Percentiles rank a stretch among this genome's conserved stretches.
phyloP scores from a whole-genome alignment of 768 basidiomycete genomes.

The Boletus sp. region DNA sequence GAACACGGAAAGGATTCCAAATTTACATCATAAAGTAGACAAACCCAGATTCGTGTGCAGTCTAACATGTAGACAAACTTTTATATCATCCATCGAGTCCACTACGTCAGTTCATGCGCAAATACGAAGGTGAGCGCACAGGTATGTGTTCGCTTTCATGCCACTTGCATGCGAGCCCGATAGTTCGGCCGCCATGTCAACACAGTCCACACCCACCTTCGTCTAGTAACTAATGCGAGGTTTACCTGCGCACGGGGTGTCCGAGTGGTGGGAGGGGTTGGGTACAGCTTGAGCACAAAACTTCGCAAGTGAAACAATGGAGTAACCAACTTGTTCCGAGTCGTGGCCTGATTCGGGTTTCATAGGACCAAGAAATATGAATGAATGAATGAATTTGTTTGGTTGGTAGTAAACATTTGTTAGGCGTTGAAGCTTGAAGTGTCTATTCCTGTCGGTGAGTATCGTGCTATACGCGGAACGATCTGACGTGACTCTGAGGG shows the following conservation, averaged over 20 bases:
- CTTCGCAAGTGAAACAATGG: too few relatives aligned
- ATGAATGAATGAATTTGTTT: too few relatives aligned
- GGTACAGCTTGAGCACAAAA: too few relatives aligned
- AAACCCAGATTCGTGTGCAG: not conserved
- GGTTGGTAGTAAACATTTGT: not conserved
- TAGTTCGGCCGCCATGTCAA: not conserved
- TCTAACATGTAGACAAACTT: not conserved
- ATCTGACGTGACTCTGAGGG: too few relatives aligned
- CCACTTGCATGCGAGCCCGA: not conserved
- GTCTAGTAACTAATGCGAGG: not conserved
- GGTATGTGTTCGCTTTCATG: not conserved
- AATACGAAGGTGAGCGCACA: too few relatives aligned
- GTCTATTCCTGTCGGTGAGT: too few relatives aligned
- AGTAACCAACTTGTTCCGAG: not conserved
- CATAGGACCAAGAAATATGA: not conserved
- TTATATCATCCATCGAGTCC: not conserved
- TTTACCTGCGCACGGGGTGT: too few relatives aligned
- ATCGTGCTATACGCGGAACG: too few relatives aligned
- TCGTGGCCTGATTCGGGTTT: not conserved
- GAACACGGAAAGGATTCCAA: not conserved
- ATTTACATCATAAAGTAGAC: not conserved
- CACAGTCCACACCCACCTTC: not conserved
- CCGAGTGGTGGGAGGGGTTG: not conserved
- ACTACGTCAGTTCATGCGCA: too few relatives aligned
- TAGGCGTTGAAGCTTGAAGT: too few relatives aligned